Base-by-base conservation (phyloP, 2,329 filamentous ascomycete species). In the Alternaria postmessia region DNA sequence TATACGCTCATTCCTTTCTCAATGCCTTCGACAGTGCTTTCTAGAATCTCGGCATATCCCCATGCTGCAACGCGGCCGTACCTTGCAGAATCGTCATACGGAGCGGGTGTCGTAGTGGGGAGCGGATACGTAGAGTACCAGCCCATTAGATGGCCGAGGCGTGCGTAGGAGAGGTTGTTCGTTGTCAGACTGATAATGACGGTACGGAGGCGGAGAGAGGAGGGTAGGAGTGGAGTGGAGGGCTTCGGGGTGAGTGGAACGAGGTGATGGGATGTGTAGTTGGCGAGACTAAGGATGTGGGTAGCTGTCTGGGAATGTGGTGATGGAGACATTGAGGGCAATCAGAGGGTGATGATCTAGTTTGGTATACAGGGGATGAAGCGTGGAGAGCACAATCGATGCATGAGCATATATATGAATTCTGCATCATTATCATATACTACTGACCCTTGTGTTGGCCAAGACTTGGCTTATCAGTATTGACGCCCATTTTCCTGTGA, bases 11-110 rank as follows among this genome's bases (percentile, higher is more conserved):
- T 73, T 6, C 79, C 82, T 3, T 58, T 46, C 1, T 69, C 46
- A 2, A 84, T 66, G 6, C 62, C 68, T 2, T 72, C 51, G 5
- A 81, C 69, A 0, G 73, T 83, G n/a, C 77, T 81, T 4, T 81
- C 79, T 6, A 81, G 44, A 5, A 84, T 77, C 24, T 76, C 70
- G 7, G 77, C 82, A 54, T 81, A 83, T 0, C 83, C 83, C 82
- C 83, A 85, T n/a, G 78, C 80, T 41, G 81, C 79, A 12, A 81
- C 80, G 59, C 83, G 81, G 4, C 81, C 82, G 74, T 82, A 84
- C n/a, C 68, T 65, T 3, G 69, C 44, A 4, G 51, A 32, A 64
- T 84, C 75, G 63, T 79, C 77, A 68, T 76, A 79, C 1, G 73
- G 70, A 1, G 66, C 44, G 0, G 81, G 81, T 38, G 76, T 75